phyloP scores from a whole-genome alignment of 1,139 yeast genomes.

The Scheffersomyces titani region DNA sequence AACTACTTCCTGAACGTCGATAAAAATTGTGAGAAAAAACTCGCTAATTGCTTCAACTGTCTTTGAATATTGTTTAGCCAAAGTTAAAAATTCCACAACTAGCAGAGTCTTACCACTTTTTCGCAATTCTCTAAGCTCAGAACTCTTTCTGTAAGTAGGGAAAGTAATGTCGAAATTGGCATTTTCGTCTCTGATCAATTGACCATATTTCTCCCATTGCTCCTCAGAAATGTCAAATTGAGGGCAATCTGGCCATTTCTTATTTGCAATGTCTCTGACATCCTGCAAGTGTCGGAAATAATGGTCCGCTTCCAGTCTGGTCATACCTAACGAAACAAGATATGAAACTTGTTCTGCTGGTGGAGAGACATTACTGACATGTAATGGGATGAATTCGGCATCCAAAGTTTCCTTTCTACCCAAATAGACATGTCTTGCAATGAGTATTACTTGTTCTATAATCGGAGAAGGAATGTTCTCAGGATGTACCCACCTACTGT shows the following conservation, averaged over 20 bases:
- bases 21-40: slow-evolving; percentile 26
- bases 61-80: slow-evolving; percentile 54
- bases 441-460: slow-evolving; percentile 36
- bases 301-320: slow-evolving; percentile 39
- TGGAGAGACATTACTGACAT: slow-evolving; percentile 51
- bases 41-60: slow-evolving; percentile 51
- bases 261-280: slow-evolving; percentile 17
- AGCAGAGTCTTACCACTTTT: slow-evolving; percentile 25
- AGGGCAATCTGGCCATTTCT: slow-evolving; percentile 26
- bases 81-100: slow-evolving; percentile 47
- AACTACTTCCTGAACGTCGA: slow-evolving; percentile 10
- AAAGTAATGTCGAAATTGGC: slow-evolving; percentile 16
- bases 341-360: slow-evolving; percentile 53
- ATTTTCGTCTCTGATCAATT: slow-evolving; percentile 10
- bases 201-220: slow-evolving; percentile 21
- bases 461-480: slow-evolving; percentile 19
- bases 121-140: slow-evolving; percentile 30
- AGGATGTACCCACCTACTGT: not conserved
- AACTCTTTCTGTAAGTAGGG: slow-evolving; percentile 10
- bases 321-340: slow-evolving; percentile 46
- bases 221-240: slow-evolving; percentile 24
- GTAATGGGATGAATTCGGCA: slow-evolving; percentile 43
- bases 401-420: slow-evolving; percentile 25
- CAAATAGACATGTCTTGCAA: slow-evolving; percentile 34
- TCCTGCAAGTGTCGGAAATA: slow-evolving; percentile 31